These are phyloP conservation scores for Aspergillus sp. DNA, from an alignment of 2,329 filamentous ascomycete genomes.

Conservation along the genomic window DNA sequence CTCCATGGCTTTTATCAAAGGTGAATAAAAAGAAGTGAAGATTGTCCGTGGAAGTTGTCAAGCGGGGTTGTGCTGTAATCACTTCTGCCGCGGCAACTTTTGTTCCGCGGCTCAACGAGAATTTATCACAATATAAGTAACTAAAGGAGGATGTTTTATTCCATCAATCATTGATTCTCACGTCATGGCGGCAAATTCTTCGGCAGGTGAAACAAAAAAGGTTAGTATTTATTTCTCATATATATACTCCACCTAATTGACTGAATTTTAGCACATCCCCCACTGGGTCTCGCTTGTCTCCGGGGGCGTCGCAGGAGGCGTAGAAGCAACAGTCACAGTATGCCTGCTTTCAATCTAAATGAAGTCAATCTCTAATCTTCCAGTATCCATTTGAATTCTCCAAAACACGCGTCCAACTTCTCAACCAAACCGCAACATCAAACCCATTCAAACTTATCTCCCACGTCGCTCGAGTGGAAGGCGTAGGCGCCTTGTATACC, in stretches of 20 bases:
- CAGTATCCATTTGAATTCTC: slow-evolving; percentile 64
- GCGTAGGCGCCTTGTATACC: slow-evolving; percentile 56
- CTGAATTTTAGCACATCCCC: slow-evolving; percentile 11
- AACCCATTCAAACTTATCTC: slow-evolving; percentile 57
- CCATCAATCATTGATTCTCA: no score
- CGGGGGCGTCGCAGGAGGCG: slow-evolving; percentile 49
- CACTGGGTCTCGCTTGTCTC: slow-evolving; percentile 46
- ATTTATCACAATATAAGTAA: no score
- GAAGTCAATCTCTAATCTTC: neutral
- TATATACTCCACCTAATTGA: no score
- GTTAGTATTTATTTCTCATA: neutral
- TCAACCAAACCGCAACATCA: slow-evolving; percentile 54
- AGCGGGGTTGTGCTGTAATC: no score
- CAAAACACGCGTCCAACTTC: slow-evolving; percentile 34
- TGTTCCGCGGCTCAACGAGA: no score
- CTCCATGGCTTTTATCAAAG: no score
- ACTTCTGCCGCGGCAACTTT: no score
- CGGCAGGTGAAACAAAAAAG: no score
- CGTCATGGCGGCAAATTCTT: no score
- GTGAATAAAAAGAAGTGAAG: no score
- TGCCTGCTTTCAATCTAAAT: slow-evolving; percentile 3
- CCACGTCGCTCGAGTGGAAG: slow-evolving; percentile 53
- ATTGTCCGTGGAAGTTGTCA: no score
- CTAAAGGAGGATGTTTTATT: no score
- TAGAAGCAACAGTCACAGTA: slow-evolving; percentile 49